Percentiles rank a stretch among this genome's conserved stretches.
Conservation (phyloP, 2,329 filamentous ascomycete genomes). For the Penicillium brevicompactum region DNA sequence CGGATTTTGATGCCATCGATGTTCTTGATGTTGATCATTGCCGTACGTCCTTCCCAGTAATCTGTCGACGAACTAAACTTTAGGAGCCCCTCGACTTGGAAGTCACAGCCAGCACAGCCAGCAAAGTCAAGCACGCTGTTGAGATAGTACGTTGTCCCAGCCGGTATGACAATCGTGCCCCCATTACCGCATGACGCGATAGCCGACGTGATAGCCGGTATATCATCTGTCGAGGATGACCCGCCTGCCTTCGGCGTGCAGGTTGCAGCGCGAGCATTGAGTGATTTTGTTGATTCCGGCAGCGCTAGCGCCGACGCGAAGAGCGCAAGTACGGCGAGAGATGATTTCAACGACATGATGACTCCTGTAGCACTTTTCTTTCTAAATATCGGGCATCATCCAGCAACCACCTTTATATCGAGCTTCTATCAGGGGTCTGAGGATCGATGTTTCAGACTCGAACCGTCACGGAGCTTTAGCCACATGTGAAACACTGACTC, state of each 20-base stretch:
- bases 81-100: constrained; percentile 51
- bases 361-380: background rate
- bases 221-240: constrained; percentile 42
- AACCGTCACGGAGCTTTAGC: background rate
- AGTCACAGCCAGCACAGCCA: constrained; percentile 47
- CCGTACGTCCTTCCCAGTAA: constrained; percentile 46
- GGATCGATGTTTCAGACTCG: background rate
- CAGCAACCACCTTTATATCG: background rate
- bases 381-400: background rate
- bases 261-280: constrained; percentile 24
- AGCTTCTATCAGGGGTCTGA: background rate
- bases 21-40: constrained; percentile 44
- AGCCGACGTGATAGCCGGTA: constrained; percentile 47
- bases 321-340: constrained; percentile 5
- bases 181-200: constrained; percentile 45
- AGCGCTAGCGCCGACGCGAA: constrained; percentile 7
- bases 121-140: constrained; percentile 47
- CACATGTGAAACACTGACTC: constrained; percentile 5
- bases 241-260: constrained; percentile 38
- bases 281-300: background rate
- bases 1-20: constrained; percentile 44
- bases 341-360: constrained; percentile 2
- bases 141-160: constrained; percentile 45
- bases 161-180: constrained; percentile 50
- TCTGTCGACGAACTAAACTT: constrained; percentile 42